These are phyloP conservation scores for Lachancea waltii DNA, from an alignment of 805 yeast genomes.

Conservation along the genomic window DNA sequence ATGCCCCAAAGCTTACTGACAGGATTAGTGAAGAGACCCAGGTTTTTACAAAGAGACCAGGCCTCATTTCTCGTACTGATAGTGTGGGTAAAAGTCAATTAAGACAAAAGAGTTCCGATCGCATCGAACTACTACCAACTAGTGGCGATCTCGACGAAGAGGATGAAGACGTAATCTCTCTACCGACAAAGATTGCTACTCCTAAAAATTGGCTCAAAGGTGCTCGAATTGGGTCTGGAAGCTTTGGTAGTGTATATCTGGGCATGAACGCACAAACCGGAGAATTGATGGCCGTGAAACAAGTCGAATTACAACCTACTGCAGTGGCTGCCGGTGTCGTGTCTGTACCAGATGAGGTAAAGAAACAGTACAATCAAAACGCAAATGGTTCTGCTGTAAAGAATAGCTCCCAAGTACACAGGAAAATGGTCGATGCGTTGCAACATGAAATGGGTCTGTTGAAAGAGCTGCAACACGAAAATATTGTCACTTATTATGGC, in stretches of 20 bases:
- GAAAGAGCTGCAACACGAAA: slow-evolving; percentile 77
- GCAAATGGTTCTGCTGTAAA: slow-evolving; percentile 18
- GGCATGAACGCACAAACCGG: slow-evolving; percentile 92
- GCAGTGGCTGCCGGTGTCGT: slow-evolving; percentile 31
- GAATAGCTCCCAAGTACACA: slow-evolving; percentile 32
- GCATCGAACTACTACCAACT: slow-evolving; percentile 14
- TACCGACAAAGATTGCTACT: slow-evolving; percentile 37
- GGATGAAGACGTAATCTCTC: slow-evolving; percentile 32
- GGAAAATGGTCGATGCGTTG: slow-evolving; percentile 67
- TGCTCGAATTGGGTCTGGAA: slow-evolving; percentile 87
- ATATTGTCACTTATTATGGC: slow-evolving; percentile 88
- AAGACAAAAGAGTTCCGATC: slow-evolving; percentile 6
- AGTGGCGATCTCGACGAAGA: slow-evolving; percentile 22
- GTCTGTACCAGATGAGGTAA: slow-evolving; percentile 14
- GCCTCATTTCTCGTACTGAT: slow-evolving; percentile 1
- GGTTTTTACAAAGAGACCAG: slow-evolving; percentile 2
- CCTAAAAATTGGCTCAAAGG: slow-evolving; percentile 91
- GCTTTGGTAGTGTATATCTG: slow-evolving; percentile 87
- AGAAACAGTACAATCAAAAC: slow-evolving; percentile 17
- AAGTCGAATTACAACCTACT: slow-evolving; percentile 61
- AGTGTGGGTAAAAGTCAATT: neutral
- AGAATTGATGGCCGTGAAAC: slow-evolving; percentile 95
- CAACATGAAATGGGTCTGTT: slow-evolving; percentile 76
- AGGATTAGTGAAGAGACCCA: neutral
- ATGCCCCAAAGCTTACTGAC: no score